These are phyloP conservation scores for Gossypium herbaceum DNA, from an alignment of 345 rosid species.

Conservation along the genomic window DNA sequence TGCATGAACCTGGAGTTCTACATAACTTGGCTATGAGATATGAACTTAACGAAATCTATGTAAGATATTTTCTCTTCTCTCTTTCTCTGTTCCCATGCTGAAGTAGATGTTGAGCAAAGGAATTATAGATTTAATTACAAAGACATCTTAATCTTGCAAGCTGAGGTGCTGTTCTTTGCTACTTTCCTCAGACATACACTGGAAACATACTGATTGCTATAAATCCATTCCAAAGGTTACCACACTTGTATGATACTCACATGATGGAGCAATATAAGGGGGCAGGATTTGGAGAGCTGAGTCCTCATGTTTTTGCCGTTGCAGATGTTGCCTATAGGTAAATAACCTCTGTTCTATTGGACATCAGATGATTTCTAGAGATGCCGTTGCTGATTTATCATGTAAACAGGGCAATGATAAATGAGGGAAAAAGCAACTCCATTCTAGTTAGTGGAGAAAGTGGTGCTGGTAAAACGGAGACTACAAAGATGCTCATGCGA, in stretches of 20 bases:
- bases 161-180: constrained; percentile 17
- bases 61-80: constrained; percentile 36
- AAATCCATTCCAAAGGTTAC: constrained; percentile 98
- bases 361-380: constrained; percentile 11
- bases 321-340: constrained; percentile 99
- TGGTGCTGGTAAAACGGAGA: constrained; percentile 99
- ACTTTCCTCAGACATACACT: constrained; percentile 75
- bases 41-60: constrained; percentile 97
- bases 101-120: constrained; percentile 3
- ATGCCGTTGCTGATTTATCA: constrained; percentile 29
- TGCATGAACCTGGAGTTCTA: constrained; percentile 98
- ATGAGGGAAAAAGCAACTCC: constrained; percentile 97
- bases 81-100: constrained; percentile 6
- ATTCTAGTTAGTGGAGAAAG: constrained; percentile 99
- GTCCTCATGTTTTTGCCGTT: constrained; percentile 98
- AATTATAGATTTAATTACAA: background rate
- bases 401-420: constrained; percentile 83
- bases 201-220: constrained; percentile 97
- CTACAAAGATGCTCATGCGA: constrained; percentile 99
- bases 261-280: constrained; percentile 99
- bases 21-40: constrained; percentile 90
- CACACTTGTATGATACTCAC: constrained; percentile 96
- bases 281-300: constrained; percentile 94
- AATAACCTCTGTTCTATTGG: constrained; percentile 14
- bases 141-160: constrained; percentile 4